Evolutionary conservation across 2,329 filamentous ascomycete species (phyloP).

Genomic region (Dactylellina leptospora): DNA sequence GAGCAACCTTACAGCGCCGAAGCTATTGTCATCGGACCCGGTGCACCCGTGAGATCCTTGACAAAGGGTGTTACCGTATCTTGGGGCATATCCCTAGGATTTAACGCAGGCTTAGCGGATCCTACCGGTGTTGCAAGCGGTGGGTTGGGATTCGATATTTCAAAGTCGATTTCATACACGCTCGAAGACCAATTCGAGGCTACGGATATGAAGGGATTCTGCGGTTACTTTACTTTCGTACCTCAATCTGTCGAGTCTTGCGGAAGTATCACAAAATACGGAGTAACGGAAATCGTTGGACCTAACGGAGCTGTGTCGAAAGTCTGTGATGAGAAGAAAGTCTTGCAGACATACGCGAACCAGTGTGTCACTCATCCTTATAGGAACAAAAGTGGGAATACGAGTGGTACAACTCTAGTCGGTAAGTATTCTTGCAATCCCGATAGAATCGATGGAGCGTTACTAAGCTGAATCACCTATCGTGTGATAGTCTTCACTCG

Average conservation of each 20-base stretch:
- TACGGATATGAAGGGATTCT: not conserved
- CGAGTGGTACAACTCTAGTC: not conserved
- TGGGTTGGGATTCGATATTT: conserved; percentile 3
- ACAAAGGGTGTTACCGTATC: conserved; percentile 2
- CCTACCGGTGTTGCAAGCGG: not conserved
- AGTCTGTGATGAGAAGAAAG: not conserved
- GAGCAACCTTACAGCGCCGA: conserved; percentile 9
- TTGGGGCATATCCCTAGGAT: conserved; percentile 8
- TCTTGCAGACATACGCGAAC: not conserved
- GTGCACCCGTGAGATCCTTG: conserved; percentile 2
- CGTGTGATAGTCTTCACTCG: not conserved
- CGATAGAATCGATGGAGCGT: not conserved
- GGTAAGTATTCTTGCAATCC: not conserved
- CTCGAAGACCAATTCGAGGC: not conserved
- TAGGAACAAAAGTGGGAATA: not conserved
- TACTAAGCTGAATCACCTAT: not conserved
- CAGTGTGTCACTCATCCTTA: conserved; percentile 14
- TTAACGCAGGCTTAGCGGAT: not conserved
- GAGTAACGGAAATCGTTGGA: not conserved
- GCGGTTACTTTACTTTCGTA: conserved; percentile 24
- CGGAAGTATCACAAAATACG: conserved; percentile 19
- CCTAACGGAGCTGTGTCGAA: conserved; percentile 4
- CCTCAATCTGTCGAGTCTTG: conserved; percentile 28
- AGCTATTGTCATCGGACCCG: not conserved
- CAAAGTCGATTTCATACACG: not conserved